Evolutionary conservation across 768 basidiomycete species (phyloP), one percentile per base, ranked within the genome.

Genomic region (Amanita rimosa): DNA sequence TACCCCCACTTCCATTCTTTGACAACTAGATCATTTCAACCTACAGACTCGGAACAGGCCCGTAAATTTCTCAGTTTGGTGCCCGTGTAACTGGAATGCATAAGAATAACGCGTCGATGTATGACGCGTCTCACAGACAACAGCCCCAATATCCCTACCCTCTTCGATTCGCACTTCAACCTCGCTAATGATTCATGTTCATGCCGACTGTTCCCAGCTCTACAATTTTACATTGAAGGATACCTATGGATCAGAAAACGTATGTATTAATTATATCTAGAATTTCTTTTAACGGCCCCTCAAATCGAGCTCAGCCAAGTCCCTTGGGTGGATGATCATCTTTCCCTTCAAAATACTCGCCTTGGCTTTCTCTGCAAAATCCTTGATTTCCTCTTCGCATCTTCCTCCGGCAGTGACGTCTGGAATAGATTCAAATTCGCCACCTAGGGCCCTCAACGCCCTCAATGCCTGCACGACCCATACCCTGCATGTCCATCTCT

Each of bases 401-500:
- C 14, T 38, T 9, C 45, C 48, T 31, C 48, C 48, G 9, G 3
- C 39, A 16, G 4, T 24, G 7, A 46, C 3, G 17, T 44, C 34
- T 14, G 52, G 52, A 29, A 52, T 52, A 8, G 47, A 17, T 7
- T 10, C 40, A 11, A 44, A 52, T 3, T 49, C 22, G 17, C 36
- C 52, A 4, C 47, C 47, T 13, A 24, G n/a, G 10, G 48, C 46
- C 13, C 40, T 36, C 33, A 52, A 33, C 14, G 35, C 40, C n/a
- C 8, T 24, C 31, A 52, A 36, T 14, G 52, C 52, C 22, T 36
- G 17, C 39, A 44, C 19, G 16, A 49, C 33, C 52, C 52, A 52
- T 14, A 38, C 31, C 3, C 47, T 39, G 22, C 47, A 52, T 5
- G 39, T 44, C 46, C 47, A 52, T 7, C 27, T 44, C n/a, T 35